phyloP scores from a whole-genome alignment of 805 yeast species.

The Lachancea sp. region DNA sequence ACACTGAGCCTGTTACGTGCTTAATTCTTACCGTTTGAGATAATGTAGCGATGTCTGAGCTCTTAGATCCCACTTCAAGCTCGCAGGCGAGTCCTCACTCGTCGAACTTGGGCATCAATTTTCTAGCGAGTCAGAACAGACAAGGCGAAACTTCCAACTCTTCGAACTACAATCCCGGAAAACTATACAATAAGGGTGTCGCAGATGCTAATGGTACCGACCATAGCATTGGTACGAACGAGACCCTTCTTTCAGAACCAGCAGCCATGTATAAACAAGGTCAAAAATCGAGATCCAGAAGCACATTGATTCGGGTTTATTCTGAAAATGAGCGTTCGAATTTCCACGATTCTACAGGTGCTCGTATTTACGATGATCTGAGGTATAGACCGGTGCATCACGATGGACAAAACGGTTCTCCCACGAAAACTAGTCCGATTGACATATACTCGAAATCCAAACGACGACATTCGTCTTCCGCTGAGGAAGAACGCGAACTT shows the following conservation, averaged over 20 bases:
- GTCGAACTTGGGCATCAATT: not conserved
- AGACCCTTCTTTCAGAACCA: conserved; percentile 20
- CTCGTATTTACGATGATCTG: conserved; percentile 47
- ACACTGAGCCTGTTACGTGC: too few species aligned
- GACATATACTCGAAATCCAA: conserved; percentile 1
- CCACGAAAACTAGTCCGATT: conserved; percentile 1
- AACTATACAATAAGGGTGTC: not conserved
- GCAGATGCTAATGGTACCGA: not conserved
- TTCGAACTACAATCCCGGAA: not conserved
- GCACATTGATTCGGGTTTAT: conserved; percentile 45
- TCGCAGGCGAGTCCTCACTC: not conserved
- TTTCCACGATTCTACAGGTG: conserved; percentile 50
- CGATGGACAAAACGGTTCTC: conserved; percentile 1
- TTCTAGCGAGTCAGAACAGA: not conserved
- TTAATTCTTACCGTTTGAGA: not conserved
- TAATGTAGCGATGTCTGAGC: conserved; percentile 4
- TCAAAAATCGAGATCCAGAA: conserved; percentile 15
- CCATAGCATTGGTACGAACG: not conserved
- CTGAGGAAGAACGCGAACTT: conserved; percentile 1
- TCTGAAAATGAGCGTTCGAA: conserved; percentile 62
- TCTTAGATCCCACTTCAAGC: not conserved
- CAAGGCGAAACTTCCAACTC: conserved; percentile 1
- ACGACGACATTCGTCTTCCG: conserved; percentile 6
- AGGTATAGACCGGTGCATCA: conserved; percentile 39
- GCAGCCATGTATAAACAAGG: conserved; percentile 17